These are phyloP conservation scores for Alliaria petiolata DNA, from an alignment of 345 rosid species.

Conservation along the genomic window DNA sequence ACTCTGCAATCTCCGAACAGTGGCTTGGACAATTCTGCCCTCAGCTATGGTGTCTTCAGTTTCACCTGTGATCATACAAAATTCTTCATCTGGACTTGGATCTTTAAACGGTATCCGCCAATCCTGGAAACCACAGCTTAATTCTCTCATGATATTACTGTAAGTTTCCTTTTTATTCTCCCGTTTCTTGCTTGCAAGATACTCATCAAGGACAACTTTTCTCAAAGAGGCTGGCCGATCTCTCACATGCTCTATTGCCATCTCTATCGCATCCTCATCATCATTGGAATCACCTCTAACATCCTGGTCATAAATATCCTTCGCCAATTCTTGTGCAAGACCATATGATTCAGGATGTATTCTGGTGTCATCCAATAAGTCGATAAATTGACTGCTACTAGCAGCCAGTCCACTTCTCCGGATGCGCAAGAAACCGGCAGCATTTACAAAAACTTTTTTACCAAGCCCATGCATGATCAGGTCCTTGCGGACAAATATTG, in stretches of 20 bases:
- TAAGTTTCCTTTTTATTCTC: slow-evolving; percentile 71
- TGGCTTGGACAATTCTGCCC: slow-evolving; percentile 91
- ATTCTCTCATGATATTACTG: slow-evolving; percentile 62
- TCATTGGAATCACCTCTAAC: slow-evolving; percentile 70
- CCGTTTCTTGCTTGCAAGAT: slow-evolving; percentile 54
- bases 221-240: slow-evolving; percentile 75
- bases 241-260: slow-evolving; percentile 95
- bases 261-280: slow-evolving; percentile 91
- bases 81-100: slow-evolving; percentile 87
- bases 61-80: slow-evolving; percentile 94
- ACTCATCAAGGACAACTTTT: slow-evolving; percentile 48
- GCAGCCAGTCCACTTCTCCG: slow-evolving; percentile 95
- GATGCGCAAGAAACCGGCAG: slow-evolving; percentile 87
- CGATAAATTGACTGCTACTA: slow-evolving; percentile 89
- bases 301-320: slow-evolving; percentile 70
- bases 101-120: slow-evolving; percentile 81
- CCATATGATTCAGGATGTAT: slow-evolving; percentile 96
- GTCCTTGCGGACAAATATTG: slow-evolving; percentile 85
- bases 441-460: slow-evolving; percentile 90
- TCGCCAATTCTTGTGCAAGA: slow-evolving; percentile 91
- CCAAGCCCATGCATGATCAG: slow-evolving; percentile 80
- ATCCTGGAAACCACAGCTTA: slow-evolving; percentile 89
- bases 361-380: slow-evolving; percentile 94
- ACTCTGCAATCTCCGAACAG: slow-evolving; percentile 75
- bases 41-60: slow-evolving; percentile 87